Conservation (phyloP, 2,329 filamentous ascomycete species). For the Alternaria postmessia region DNA sequence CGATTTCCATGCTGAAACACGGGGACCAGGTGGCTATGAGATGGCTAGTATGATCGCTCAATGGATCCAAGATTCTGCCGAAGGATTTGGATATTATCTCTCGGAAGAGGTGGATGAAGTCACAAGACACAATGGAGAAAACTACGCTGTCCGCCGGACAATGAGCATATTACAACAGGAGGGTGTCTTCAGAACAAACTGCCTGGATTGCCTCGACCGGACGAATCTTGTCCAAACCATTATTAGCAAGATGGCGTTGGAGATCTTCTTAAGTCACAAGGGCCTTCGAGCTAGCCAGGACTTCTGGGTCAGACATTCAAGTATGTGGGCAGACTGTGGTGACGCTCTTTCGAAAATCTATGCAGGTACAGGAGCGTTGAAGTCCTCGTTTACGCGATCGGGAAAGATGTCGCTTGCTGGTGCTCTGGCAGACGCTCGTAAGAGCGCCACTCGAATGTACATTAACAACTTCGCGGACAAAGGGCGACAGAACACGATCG, state of each 20-base stretch:
- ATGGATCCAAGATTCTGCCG: slow-evolving; percentile 79
- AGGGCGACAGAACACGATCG: slow-evolving; percentile 90
- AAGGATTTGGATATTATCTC: slow-evolving; percentile 92
- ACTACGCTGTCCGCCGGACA: slow-evolving; percentile 51
- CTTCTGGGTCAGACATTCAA: slow-evolving; percentile 92
- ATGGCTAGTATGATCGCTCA: slow-evolving; percentile 84
- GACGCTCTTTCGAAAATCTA: slow-evolving; percentile 95
- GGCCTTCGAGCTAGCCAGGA: slow-evolving; percentile 75
- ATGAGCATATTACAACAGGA: slow-evolving; percentile 87
- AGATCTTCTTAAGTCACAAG: slow-evolving; percentile 80
- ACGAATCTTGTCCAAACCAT: slow-evolving; percentile 97
- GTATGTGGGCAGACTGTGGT: slow-evolving; percentile 96
- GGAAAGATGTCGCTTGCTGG: slow-evolving; percentile 97
- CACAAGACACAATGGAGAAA: slow-evolving; percentile 53
- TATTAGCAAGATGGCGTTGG: slow-evolving; percentile 90
- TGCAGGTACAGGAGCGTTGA: slow-evolving; percentile 92
- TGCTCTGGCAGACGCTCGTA: slow-evolving; percentile 91
- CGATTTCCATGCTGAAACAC: slow-evolving; percentile 95
- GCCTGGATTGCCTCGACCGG: slow-evolving; percentile 91
- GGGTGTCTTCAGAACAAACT: slow-evolving; percentile 95
- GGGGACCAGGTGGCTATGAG: slow-evolving; percentile 85
- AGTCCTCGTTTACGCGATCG: slow-evolving; percentile 91
- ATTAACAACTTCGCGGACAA: slow-evolving; percentile 99
- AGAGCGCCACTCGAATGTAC: slow-evolving; percentile 91
- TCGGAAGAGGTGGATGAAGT: slow-evolving; percentile 73